Evolutionary conservation across 2,329 filamentous ascomycete species (phyloP), one percentile per base, ranked within the genome.

Genomic region (Gyromitra esculenta): DNA sequence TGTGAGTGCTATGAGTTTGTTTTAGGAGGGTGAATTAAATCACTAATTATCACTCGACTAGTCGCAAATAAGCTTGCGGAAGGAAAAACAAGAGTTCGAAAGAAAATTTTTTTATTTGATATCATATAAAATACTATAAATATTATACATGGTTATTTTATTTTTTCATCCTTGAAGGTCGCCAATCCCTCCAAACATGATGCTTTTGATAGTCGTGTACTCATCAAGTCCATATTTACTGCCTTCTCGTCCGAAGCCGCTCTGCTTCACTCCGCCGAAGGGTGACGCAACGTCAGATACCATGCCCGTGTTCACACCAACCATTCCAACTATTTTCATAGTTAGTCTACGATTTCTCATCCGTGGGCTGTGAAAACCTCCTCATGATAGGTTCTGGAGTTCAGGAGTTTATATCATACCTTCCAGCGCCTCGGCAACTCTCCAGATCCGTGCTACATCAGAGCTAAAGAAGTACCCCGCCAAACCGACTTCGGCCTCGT

Each of bases 391-490:
- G 7, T 3, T 15, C 4, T 2, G 13, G 21, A 21, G 21, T 25
- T 6, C 4, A 11, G 21, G 25, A 9, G 21, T 25, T n/a, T 9
- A 31, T 15, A 39, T 39, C 70, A 73, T 75, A 79, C 80, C 83
- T 68, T 96, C 91, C 50, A 96, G 85, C 15, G 87, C 87, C 84
- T 92, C 90, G 0, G 90, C 88, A 0, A 92, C 87, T 62, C 90
- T 86, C 80, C 86, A 85, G 37, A 89, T 86, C 5, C 90, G 84
- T 81, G 87, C 85, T 11, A 91, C 77, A 81, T 92, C 88, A 64
- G 85, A 84, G 5, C 89, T 94, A 86, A 93, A 98, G 86, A 99
- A 97, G 85, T 98, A 98, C 0, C 93, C 95, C 0, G 95, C 96
- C 45, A 99, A 87, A 0, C 96, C 96, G 48, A 98, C 94, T 67